Evolutionary conservation across 2,329 filamentous ascomycete species (phyloP).

Genomic region (Amauroascus verrucosus): DNA sequence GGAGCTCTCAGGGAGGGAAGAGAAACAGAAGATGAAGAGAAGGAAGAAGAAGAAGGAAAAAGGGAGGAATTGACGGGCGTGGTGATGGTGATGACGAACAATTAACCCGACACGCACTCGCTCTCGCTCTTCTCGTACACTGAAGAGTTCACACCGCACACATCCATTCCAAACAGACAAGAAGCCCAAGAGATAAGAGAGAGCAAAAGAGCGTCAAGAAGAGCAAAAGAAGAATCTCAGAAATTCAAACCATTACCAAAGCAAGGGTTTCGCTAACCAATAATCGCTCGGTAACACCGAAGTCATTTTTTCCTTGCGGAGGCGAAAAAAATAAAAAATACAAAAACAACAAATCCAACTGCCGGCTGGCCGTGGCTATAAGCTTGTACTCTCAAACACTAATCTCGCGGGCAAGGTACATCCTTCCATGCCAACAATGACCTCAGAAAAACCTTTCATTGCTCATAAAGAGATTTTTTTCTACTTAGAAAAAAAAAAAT

Average conservation of each 20-base stretch:
- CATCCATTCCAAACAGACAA: too few relatives aligned
- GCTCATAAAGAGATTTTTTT: too few relatives aligned
- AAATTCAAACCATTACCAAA: neutral
- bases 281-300: neutral
- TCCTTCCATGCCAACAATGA: neutral
- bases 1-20: neutral
- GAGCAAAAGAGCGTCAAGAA: neutral
- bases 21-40: neutral
- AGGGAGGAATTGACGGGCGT: neutral
- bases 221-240: neutral
- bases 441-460: neutral
- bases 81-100: too few relatives aligned
- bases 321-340: neutral
- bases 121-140: too few relatives aligned
- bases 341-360: neutral
- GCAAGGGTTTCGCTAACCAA: constrained; percentile 1
- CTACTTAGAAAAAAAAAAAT: neutral
- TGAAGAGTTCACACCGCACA: too few relatives aligned
- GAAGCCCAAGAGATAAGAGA: neutral
- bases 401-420: constrained; percentile 1
- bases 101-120: too few relatives aligned
- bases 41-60: neutral
- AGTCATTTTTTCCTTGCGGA: neutral
- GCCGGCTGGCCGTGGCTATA: constrained; percentile 1
- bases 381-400: constrained; percentile 4